Evolutionary conservation across 2,329 filamentous ascomycete genomes (phyloP).

Genomic region (Penicillium sp.): DNA sequence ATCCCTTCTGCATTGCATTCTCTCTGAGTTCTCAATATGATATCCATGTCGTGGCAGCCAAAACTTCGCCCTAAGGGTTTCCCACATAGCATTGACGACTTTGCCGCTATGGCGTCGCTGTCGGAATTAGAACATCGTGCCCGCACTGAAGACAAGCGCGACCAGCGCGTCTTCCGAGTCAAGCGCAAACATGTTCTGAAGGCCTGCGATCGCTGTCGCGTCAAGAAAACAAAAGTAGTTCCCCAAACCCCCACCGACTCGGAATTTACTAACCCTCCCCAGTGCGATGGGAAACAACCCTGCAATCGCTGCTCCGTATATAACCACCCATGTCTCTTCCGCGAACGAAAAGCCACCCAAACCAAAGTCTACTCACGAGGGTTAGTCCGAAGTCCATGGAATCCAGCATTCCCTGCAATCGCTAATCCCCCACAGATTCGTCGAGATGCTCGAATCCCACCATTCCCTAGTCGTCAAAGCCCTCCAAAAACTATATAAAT

Average conservation of each 20-base stretch:
- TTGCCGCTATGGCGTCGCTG: constrained; percentile 33
- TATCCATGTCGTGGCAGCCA: constrained; percentile 44
- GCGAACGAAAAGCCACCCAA: constrained; percentile 46
- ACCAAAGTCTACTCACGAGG: constrained; percentile 48
- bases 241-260: neutral
- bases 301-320: constrained; percentile 47
- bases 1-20: neutral
- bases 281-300: constrained; percentile 49
- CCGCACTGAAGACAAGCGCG: constrained; percentile 35
- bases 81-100: constrained; percentile 37
- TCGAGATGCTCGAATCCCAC: constrained; percentile 48
- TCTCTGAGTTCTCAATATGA: constrained; percentile 4
- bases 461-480: constrained; percentile 46
- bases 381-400: constrained; percentile 23
- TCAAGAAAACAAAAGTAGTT: constrained; percentile 48
- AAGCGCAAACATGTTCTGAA: constrained; percentile 49
- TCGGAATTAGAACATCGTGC: constrained; percentile 33
- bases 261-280: constrained; percentile 4
- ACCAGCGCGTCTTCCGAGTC: constrained; percentile 44
- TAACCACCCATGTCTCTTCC: constrained; percentile 47
- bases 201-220: constrained; percentile 48
- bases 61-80: constrained; percentile 43
- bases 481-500: constrained; percentile 44
- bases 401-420: no score
- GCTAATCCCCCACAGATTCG: constrained; percentile 32